Conservation (phyloP, 2,329 filamentous ascomycete species). For the Aphanoascus verrucosus region DNA sequence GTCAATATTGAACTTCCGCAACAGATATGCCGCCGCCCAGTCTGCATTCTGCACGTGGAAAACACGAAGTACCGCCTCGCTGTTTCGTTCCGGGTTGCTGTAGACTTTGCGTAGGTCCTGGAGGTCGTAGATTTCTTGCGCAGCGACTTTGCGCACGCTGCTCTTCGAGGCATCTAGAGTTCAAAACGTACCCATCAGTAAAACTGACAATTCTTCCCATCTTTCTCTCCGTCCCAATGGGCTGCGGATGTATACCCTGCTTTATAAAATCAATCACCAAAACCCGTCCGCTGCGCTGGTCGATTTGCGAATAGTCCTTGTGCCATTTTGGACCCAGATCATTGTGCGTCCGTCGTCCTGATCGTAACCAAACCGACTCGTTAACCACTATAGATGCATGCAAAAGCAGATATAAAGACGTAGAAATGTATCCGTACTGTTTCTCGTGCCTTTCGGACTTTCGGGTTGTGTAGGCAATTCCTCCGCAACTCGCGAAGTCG, state of each 20-base stretch:
- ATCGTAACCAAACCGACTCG: neutral
- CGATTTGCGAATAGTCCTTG: conserved; percentile 24
- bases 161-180: conserved; percentile 27
- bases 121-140: conserved; percentile 40
- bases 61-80: conserved; percentile 24
- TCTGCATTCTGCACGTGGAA: conserved; percentile 45
- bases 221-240: too few species aligned
- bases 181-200: neutral
- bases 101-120: conserved; percentile 39
- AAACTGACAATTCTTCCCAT: neutral
- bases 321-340: conserved; percentile 28
- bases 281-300: conserved; percentile 33
- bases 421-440: neutral
- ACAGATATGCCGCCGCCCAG: conserved; percentile 41
- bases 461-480: conserved; percentile 6
- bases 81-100: conserved; percentile 20
- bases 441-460: neutral
- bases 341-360: conserved; percentile 11
- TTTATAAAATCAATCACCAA: conserved; percentile 43
- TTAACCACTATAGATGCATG: neutral
- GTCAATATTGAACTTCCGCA: conserved; percentile 45
- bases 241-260: conserved; percentile 21
- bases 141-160: conserved; percentile 36
- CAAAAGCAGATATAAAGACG: neutral
- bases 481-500: conserved; percentile 12